These are phyloP conservation scores for Annulohypoxylon truncatum DNA, from an alignment of 2,329 filamentous ascomycete species.

Conservation along the genomic window DNA sequence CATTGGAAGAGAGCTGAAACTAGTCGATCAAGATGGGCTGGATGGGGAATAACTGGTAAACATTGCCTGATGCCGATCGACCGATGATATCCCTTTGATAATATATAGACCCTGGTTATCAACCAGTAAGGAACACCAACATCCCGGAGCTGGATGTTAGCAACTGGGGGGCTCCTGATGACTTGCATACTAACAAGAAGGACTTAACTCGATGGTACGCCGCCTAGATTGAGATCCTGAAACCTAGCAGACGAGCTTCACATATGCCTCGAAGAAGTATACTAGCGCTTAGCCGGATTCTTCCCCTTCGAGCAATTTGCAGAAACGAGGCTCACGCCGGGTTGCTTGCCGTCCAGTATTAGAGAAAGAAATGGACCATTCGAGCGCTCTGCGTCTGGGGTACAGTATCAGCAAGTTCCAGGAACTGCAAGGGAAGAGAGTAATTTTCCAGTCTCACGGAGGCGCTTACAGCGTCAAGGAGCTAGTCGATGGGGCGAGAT, in stretches of 20 bases:
- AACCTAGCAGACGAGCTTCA: constrained; percentile 39
- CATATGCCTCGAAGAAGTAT: constrained; percentile 24
- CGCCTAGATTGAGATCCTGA: constrained; percentile 33
- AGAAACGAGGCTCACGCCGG: constrained; percentile 36
- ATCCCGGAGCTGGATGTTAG: constrained; percentile 31
- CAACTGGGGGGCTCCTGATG: constrained; percentile 38
- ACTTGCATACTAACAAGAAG: constrained; percentile 39
- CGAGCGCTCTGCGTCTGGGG: constrained; percentile 31
- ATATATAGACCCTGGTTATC: constrained; percentile 26
- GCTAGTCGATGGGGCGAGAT: constrained; percentile 36
- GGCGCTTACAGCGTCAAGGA: constrained; percentile 40
- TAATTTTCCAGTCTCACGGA: constrained; percentile 35
- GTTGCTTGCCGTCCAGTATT: constrained; percentile 34
- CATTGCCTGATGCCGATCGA: constrained; percentile 35
- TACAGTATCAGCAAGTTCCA: constrained; percentile 30
- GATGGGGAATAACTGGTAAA: constrained; percentile 30
- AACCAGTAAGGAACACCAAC: constrained; percentile 26
- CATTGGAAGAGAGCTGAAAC: constrained; percentile 39
- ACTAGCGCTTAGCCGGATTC: constrained; percentile 27
- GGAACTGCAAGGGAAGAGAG: constrained; percentile 32
- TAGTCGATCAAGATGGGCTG: constrained; percentile 24
- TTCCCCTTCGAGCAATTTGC: constrained; percentile 42
- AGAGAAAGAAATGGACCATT: constrained; percentile 29
- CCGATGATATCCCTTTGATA: constrained; percentile 33
- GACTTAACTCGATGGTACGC: constrained; percentile 25